Percentiles rank a stretch among this genome's conserved stretches.
Conservation (phyloP, 2,329 filamentous ascomycete genomes). For the Aspergillus eucalypticola region DNA sequence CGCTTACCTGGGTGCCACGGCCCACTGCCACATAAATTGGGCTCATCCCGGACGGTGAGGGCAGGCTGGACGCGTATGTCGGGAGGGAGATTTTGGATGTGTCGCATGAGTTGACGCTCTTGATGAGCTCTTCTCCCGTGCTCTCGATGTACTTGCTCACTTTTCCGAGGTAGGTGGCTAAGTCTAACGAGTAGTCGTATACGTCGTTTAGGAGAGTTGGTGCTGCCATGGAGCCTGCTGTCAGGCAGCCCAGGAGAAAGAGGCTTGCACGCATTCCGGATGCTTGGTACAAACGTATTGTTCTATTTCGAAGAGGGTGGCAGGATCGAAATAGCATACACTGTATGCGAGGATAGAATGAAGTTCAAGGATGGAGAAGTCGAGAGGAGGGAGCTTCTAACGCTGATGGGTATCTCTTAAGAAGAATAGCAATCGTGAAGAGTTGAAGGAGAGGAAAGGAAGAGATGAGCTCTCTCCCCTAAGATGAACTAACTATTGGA, state of each 20-base stretch:
- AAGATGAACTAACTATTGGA: not conserved
- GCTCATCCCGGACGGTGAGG: conserved; percentile 59
- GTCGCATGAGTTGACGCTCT: conserved; percentile 33
- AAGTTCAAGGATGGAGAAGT: not conserved
- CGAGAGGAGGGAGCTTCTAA: not conserved
- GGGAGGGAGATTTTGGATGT: conserved; percentile 38
- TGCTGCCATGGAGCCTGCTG: conserved; percentile 36
- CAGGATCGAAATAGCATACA: not conserved
- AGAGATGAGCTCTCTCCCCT: not conserved
- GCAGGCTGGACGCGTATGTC: conserved; percentile 60
- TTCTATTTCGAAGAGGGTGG: not conserved
- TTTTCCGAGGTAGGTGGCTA: conserved; percentile 42
- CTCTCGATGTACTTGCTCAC: conserved; percentile 43
- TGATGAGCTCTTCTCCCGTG: conserved; percentile 19
- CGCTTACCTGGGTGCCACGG: conserved; percentile 66
- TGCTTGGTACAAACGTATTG: conserved; percentile 7
- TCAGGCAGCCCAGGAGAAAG: conserved; percentile 32
- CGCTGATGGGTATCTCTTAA: not conserved
- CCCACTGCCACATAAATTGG: conserved; percentile 81
- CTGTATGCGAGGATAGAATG: not conserved
- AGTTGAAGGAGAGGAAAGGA: not conserved
- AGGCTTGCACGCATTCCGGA: conserved; percentile 25
- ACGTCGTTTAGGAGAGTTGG: conserved; percentile 35
- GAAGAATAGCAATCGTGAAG: not conserved
- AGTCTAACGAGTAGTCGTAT: conserved; percentile 43